Conservation (phyloP, 805 yeast genomes). For the Candida sonorensis region DNA sequence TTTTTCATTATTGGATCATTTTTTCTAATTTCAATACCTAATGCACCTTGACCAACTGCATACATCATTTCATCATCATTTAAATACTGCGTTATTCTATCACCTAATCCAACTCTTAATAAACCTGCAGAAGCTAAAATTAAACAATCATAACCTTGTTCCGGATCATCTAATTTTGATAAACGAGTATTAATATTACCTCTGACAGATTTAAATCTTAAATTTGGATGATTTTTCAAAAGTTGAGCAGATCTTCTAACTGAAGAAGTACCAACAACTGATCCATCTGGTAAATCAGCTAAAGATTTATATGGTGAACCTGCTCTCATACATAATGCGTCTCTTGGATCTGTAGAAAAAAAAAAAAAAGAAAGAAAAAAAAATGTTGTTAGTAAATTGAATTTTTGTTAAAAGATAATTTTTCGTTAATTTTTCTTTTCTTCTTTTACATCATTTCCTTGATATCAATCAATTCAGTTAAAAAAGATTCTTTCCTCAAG, state of each 20-base stretch:
- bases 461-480: conserved; percentile 8
- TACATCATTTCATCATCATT: conserved; percentile 79
- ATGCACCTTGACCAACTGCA: conserved; percentile 99
- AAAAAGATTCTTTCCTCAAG: conserved; percentile 24
- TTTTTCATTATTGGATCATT: conserved; percentile 53
- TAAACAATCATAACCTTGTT: conserved; percentile 54
- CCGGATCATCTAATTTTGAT: conserved; percentile 67
- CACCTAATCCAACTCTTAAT: conserved; percentile 60
- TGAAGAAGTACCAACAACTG: conserved; percentile 91
- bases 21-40: conserved; percentile 83
- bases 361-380: not conserved
- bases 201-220: conserved; percentile 76
- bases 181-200: conserved; percentile 82
- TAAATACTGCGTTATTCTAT: conserved; percentile 68
- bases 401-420: too few relatives aligned
- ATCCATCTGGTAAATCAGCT: conserved; percentile 73
- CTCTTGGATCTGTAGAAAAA: conserved; percentile 64
- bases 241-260: conserved; percentile 91
- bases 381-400: conserved; percentile 4
- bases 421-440: too few relatives aligned
- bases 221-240: conserved; percentile 66
- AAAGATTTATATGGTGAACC: conserved; percentile 59
- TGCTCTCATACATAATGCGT: conserved; percentile 73
- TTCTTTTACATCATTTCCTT: not conserved
- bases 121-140: conserved; percentile 93